A percentile compares a stretch with the other conserved stretches of the same genome.
phyloP scores from a whole-genome alignment of 441 rosid genomes.

The Adansonia grandidieri region DNA sequence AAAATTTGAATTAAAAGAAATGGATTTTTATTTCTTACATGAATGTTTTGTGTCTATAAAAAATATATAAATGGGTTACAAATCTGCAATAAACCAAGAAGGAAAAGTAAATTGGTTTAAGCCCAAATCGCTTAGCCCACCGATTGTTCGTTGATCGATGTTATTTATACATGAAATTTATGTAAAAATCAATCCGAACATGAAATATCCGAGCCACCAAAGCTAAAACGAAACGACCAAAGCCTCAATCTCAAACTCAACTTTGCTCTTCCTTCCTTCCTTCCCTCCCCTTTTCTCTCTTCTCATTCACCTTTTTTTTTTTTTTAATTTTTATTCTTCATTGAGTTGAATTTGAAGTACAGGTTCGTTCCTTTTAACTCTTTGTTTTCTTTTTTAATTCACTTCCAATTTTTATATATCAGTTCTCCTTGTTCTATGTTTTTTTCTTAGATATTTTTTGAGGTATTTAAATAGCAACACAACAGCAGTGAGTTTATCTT shows the following conservation, averaged over 20 bases:
- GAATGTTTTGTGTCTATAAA: background rate
- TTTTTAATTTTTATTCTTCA: background rate
- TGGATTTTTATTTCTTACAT: background rate
- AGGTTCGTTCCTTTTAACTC: constrained; percentile 5
- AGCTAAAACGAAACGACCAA: background rate
- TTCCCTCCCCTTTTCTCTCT: constrained; percentile 19
- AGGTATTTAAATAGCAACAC: background rate
- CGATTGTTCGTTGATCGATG: background rate
- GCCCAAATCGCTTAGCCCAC: constrained; percentile 2
- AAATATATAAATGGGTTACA: background rate
- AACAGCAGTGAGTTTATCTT: background rate
- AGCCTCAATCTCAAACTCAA: constrained; percentile 12
- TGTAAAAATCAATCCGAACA: background rate
- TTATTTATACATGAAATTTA: background rate
- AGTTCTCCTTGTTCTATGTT: background rate
- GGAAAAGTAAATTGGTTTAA: background rate
- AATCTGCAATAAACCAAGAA: background rate
- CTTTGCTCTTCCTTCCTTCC: background rate
- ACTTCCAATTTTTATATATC: background rate
- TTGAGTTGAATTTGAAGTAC: background rate
- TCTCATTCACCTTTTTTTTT: background rate
- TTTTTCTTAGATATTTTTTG: background rate
- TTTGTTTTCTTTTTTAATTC: background rate
- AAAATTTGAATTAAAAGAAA: too few species aligned
- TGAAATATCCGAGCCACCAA: constrained; percentile 5